Evolutionary conservation across 805 yeast genomes (phyloP).

Genomic region (Yarrowia sp.): DNA sequence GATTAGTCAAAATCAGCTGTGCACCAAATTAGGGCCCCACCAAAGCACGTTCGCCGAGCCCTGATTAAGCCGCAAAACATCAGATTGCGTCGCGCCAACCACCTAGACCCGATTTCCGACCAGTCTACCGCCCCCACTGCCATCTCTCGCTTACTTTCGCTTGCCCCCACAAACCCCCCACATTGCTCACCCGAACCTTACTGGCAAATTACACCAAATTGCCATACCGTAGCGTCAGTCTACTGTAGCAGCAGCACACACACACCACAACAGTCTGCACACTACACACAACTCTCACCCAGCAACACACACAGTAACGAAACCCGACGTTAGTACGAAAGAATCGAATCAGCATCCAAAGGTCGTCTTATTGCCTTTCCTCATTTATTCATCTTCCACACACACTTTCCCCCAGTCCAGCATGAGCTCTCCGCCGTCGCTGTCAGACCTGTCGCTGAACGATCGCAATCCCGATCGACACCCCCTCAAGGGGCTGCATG

Average conservation of each 20-base stretch:
- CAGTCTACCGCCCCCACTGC: not conserved
- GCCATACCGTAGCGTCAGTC: constrained; percentile 27
- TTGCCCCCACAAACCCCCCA: constrained; percentile 36
- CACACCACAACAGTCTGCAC: constrained; percentile 25
- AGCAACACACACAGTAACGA: too few species aligned
- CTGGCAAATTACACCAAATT: constrained; percentile 32
- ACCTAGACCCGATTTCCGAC: not conserved
- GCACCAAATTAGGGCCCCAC: not conserved
- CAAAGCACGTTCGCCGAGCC: not conserved
- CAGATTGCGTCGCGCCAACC: too few species aligned
- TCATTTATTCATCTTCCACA: not conserved
- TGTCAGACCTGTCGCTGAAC: constrained; percentile 34
- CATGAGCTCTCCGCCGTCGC: constrained; percentile 36
- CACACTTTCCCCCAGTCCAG: constrained; percentile 6
- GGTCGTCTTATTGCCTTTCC: too few species aligned
- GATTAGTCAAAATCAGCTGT: constrained; percentile 22
- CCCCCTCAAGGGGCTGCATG: constrained; percentile 27
- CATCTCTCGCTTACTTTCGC: constrained; percentile 19
- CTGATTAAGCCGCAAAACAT: too few species aligned
- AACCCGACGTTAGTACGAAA: too few species aligned
- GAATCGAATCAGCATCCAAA: too few species aligned
- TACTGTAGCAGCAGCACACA: constrained; percentile 14
- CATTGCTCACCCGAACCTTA: constrained; percentile 25
- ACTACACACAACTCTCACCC: not conserved
- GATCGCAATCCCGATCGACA: constrained; percentile 29